Evolutionary conservation across 495 filamentous ascomycete genomes (phyloP), one percentile per base, ranked within the genome.

Genomic region (Aspergillus panamensis): DNA sequence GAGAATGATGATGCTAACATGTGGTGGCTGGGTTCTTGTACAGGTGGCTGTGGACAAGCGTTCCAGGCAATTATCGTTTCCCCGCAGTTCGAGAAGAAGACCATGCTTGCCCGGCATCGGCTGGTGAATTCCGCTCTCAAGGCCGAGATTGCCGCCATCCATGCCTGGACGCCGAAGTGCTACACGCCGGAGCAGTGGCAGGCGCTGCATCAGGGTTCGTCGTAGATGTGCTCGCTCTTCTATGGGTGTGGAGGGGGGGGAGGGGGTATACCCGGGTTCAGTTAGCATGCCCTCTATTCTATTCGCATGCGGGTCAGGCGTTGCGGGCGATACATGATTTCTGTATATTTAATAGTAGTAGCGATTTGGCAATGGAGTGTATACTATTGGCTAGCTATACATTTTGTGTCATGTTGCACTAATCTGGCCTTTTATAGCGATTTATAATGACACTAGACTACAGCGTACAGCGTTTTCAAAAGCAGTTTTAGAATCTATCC

Each of bases 141-240:
- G 76, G 82, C 82, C n/a, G 94, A 98, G 77, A 94, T 98, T 71
- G 89, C 90, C 5, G 83, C 85, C 45, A 96, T 98, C 55, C 94
- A 98, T 79, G 94, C 94, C n/a, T 98, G 94, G 94, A 93, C 90
- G 56, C 90, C 94, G 21, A 96, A 92, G 74, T 97, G 95, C 73
- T 90, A 88, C 77, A 97, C 94, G 14, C 91, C 92, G 1, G 93
- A 92, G 70, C 91, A 98, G 77, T 97, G 89, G 86, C 84, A 87
- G 77, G 86, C 81, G 69, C 81, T 87, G 72, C 81, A 82, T 67
- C 75, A 75, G 65, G 58, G 53, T n/a, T 61, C 35, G 30, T 14
- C 32, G 31, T 51, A 59, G 31, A 25, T 17, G 20, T 7, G 12
- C 7, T 33, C 33, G 6, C 12, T 49, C 17, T 47, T 29, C n/a